Conservation (phyloP, 75 land plant genomes). For the Selaginella moellendorffii region DNA sequence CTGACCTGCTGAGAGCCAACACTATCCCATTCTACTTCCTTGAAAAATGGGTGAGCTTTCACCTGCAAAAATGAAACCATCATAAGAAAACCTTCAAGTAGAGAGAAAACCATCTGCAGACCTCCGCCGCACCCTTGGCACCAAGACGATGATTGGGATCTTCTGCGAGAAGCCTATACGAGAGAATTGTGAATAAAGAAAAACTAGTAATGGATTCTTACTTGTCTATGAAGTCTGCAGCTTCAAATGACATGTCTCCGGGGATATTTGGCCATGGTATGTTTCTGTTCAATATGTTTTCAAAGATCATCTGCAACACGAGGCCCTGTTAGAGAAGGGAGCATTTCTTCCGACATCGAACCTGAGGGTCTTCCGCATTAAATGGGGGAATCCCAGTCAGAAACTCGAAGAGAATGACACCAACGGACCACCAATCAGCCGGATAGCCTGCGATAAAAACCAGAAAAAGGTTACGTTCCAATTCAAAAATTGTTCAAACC, state of each 20-base stretch:
- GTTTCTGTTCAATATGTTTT: conserved; percentile 88
- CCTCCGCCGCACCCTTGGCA: conserved; percentile 93
- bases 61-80: conserved; percentile 36
- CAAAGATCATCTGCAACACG: conserved; percentile 87
- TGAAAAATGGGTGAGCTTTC: conserved; percentile 77
- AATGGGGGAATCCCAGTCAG: conserved; percentile 97
- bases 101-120: not conserved
- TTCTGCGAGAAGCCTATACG: conserved; percentile 69
- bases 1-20: conserved; percentile 89
- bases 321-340: too few relatives aligned
- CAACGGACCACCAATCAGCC: conserved; percentile 99
- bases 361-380: conserved; percentile 99
- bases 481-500: too few relatives aligned
- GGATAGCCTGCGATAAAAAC: conserved; percentile 48
- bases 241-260: conserved; percentile 83
- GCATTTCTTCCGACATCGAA: too few relatives aligned
- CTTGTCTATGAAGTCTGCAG: conserved; percentile 80
- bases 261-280: conserved; percentile 94
- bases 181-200: too few relatives aligned
- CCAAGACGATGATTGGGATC: conserved; percentile 93
- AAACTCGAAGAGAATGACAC: conserved; percentile 86
- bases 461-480: not conserved
- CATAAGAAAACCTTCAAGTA: not conserved
- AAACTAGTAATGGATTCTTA: conserved; percentile 21
- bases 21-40: conserved; percentile 95